Base-by-base conservation (phyloP, 305 asterid genomes). In the Fraxinus albicans region DNA sequence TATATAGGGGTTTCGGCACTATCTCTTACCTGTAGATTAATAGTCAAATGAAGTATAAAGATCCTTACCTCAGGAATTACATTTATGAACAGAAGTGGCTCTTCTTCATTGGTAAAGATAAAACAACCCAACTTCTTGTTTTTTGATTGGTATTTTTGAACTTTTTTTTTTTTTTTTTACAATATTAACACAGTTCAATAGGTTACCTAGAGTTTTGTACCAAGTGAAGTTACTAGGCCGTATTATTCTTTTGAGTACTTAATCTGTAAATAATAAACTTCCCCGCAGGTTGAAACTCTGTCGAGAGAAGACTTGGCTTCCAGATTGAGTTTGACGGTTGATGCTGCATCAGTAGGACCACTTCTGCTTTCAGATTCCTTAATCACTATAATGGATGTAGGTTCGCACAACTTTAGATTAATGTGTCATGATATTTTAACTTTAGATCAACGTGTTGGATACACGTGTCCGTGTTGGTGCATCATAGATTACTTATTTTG, bases 301-400 rank as follows among this genome's bases (percentile, higher is more conserved):
- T 89, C 95, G 8, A 93, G 88, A 88, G 99, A 96, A 77, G 98
- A 96, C 88, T 87, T 96, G 91, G 98, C 97, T 23, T 92, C 99
- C 83, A 92, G 99, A 83, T 87, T 96, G 89, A 94, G 97, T 82
- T 88, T 96, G 87, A 94, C 95, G 0, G 93, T 85, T 81, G 94
- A 91, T 86, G 88, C 91, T 80, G 95, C 97, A 83, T 89, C 97
- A 58, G 95, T 96, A 86, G 98, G 92, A 79, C 91, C 91, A 77
- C 94, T 94, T 88, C 86, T 88, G 87, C 94, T 96, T 88, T 86
- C 97, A 76, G 99, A 96, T 90, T 87, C 98, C 77, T 88, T 76
- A 75, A 88, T 94, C 82, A 94, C 99, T 13, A 81, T 96, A 88
- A 94, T 96, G 92, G 98, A 96, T 91, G 99, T 96, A 92, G 83